Evolutionary conservation across 371 early-diverging fungal genomes (phyloP).

Genomic region (Coemansia linderi): DNA sequence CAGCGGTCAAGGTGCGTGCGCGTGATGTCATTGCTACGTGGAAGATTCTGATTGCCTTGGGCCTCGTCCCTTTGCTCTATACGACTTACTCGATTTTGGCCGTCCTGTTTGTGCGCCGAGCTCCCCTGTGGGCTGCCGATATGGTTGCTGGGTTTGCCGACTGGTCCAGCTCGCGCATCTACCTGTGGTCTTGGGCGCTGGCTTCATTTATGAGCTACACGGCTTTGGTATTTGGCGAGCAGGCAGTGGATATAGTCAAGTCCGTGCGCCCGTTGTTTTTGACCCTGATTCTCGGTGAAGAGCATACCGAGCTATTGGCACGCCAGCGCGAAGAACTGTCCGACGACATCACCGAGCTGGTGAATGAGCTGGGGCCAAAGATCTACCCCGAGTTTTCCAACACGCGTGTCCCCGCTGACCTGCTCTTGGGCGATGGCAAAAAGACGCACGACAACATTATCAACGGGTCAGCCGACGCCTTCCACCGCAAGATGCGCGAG

Average conservation of each 20-base stretch:
- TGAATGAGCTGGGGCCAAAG: conserved; percentile 86
- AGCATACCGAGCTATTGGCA: conserved; percentile 60
- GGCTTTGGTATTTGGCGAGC: conserved; percentile 85
- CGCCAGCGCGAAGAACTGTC: conserved; percentile 71
- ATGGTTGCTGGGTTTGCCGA: conserved; percentile 7
- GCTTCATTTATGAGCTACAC: conserved; percentile 78
- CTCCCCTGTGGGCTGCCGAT: conserved; percentile 29
- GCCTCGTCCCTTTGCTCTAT: conserved; percentile 76
- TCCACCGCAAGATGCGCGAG: conserved; percentile 39
- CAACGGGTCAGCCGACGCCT: conserved; percentile 28
- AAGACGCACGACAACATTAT: conserved; percentile 33
- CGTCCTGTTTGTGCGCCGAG: conserved; percentile 40
- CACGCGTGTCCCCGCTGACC: conserved; percentile 29
- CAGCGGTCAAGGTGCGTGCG: conserved; percentile 90
- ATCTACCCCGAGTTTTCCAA: conserved; percentile 74
- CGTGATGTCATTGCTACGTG: conserved; percentile 95
- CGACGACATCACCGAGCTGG: conserved; percentile 72
- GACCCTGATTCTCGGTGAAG: conserved; percentile 65
- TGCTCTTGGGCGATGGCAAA: conserved; percentile 14
- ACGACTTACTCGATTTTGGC: conserved; percentile 63
- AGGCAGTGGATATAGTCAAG: conserved; percentile 83
- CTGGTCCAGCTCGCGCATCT: conserved; percentile 44
- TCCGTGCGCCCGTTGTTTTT: conserved; percentile 84
- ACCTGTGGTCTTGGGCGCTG: conserved; percentile 62
- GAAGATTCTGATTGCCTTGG: conserved; percentile 89